Conservation (phyloP, 345 rosid species). For the Eucalyptus tenuipes region DNA sequence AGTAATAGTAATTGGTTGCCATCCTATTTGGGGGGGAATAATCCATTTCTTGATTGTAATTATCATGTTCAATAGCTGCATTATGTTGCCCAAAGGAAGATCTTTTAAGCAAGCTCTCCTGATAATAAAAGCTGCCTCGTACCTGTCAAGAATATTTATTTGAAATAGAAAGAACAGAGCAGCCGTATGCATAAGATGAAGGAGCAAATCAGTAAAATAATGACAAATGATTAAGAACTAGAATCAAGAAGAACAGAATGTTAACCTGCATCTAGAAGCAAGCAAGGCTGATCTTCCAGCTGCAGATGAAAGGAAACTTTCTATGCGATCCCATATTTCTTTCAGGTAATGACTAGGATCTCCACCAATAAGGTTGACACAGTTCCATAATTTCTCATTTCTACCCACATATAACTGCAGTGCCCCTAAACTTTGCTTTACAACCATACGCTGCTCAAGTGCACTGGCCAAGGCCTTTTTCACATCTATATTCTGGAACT, state of each 20-base stretch:
- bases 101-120: slow-evolving; percentile 48
- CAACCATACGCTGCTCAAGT: slow-evolving; percentile 50
- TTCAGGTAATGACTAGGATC: slow-evolving; percentile 38
- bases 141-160: slow-evolving; percentile 24
- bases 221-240: not conserved
- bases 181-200: not conserved
- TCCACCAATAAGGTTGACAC: slow-evolving; percentile 63
- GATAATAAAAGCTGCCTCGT: slow-evolving; percentile 62
- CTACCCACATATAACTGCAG: slow-evolving; percentile 55
- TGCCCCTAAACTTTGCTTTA: slow-evolving; percentile 33
- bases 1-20: slow-evolving; percentile 62
- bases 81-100: slow-evolving; percentile 46
- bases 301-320: slow-evolving; percentile 42
- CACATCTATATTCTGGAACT: slow-evolving; percentile 46
- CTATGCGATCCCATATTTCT: slow-evolving; percentile 54
- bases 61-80: slow-evolving; percentile 59
- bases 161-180: not conserved
- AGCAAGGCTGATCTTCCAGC: slow-evolving; percentile 35
- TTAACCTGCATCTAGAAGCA: slow-evolving; percentile 67
- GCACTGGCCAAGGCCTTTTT: slow-evolving; percentile 68
- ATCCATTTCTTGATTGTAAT: slow-evolving; percentile 59
- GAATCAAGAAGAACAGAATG: not conserved
- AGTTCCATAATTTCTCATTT: slow-evolving; percentile 62
- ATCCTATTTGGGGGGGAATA: slow-evolving; percentile 46
- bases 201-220: not conserved